Percentiles rank a stretch among this genome's conserved stretches.
phyloP scores from a whole-genome alignment of 176 grass and related monocot species.

The Dendrocalamus sinicus region DNA sequence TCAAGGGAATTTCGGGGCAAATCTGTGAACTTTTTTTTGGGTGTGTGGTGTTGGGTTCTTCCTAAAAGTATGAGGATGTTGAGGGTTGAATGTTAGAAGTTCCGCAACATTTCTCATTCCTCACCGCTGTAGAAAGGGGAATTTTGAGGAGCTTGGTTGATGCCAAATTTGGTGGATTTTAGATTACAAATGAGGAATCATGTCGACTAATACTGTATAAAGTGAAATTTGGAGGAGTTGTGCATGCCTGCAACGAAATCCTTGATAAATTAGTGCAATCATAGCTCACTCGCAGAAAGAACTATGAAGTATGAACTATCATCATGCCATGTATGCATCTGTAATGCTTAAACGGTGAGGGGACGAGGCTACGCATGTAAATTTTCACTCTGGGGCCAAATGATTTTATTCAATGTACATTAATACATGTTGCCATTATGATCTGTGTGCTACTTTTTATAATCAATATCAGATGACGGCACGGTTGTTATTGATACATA shows the following conservation, averaged over 20 bases:
- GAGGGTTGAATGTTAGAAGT: not conserved
- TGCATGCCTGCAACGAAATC: not conserved
- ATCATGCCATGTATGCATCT: not conserved
- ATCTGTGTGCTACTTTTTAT: not conserved
- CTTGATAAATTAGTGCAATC: not conserved
- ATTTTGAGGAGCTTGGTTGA: not conserved
- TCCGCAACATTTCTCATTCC: not conserved
- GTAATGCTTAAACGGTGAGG: not conserved
- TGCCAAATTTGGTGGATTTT: not conserved
- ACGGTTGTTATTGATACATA: not conserved
- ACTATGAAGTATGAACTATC: not conserved
- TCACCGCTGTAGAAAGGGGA: not conserved
- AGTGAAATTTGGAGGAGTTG: slow-evolving; percentile 5
- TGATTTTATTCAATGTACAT: slow-evolving; percentile 12
- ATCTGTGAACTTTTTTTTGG: not conserved
- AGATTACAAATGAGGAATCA: not conserved
- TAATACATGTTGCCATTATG: not conserved
- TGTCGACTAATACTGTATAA: not conserved
- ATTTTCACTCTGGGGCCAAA: not conserved
- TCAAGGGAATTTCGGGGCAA: not conserved
- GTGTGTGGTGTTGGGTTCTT: not conserved
- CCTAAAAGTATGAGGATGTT: not conserved
- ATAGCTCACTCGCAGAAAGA: not conserved
- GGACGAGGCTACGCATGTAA: not conserved
- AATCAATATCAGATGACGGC: not conserved